Percentiles rank a stretch among this genome's conserved stretches.
Conservation (phyloP, 352 stramenopile genomes). For the Phytophthora crassamura region DNA sequence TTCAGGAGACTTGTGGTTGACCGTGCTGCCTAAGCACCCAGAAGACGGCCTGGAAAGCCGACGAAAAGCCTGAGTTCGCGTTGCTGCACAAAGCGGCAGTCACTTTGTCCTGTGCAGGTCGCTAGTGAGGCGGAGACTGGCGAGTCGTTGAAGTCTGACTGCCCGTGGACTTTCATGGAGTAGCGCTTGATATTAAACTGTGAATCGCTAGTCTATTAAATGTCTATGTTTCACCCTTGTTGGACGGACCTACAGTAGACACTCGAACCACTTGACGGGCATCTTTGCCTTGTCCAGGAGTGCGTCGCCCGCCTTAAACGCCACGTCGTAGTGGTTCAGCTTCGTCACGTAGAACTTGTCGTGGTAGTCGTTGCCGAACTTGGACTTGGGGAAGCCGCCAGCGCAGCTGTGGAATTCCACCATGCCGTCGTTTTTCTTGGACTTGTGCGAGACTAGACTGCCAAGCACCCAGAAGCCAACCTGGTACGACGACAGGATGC, state of each 20-base stretch:
- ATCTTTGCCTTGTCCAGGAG: conserved; percentile 40
- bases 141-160: conserved; percentile 25
- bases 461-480: conserved; percentile 30
- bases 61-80: conserved; percentile 39
- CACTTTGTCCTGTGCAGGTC: conserved; percentile 42
- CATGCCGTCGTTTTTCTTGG: conserved; percentile 38
- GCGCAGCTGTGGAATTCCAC: conserved; percentile 42
- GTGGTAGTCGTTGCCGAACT: conserved; percentile 38
- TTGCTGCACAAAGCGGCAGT: conserved; percentile 48
- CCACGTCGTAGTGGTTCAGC: conserved; percentile 42
- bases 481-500: conserved; percentile 43
- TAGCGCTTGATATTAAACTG: conserved; percentile 14
- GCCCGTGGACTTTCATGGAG: conserved; percentile 14
- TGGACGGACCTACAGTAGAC: conserved; percentile 27
- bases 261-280: conserved; percentile 57
- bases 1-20: conserved; percentile 39
- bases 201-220: neutral
- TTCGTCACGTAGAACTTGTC: conserved; percentile 42
- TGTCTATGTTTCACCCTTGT: neutral
- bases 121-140: conserved; percentile 16
- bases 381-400: conserved; percentile 26
- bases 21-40: conserved; percentile 25
- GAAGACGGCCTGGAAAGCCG: conserved; percentile 30
- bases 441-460: conserved; percentile 37
- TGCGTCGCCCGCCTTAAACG: conserved; percentile 48